Percentiles rank a stretch among this genome's conserved stretches.
Conservation (phyloP, 352 stramenopile genomes). For the Phytophthora aleatoria region DNA sequence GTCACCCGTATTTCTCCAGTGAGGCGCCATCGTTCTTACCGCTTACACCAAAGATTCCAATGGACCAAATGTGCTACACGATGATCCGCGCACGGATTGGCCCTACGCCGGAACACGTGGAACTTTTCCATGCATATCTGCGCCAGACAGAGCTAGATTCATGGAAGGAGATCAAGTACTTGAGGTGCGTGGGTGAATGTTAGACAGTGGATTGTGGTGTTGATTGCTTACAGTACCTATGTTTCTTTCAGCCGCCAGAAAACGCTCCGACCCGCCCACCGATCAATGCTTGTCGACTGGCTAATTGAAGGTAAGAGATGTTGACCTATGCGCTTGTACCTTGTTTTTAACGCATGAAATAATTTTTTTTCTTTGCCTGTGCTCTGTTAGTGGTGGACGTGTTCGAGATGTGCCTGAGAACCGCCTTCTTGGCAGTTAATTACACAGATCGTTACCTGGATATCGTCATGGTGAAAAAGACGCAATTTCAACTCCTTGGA, state of each 20-base stretch:
- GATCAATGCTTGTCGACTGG: slow-evolving; percentile 93
- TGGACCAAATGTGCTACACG: slow-evolving; percentile 79
- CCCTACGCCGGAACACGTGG: slow-evolving; percentile 71
- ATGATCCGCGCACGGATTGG: slow-evolving; percentile 52
- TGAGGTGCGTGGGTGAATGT: slow-evolving; percentile 49
- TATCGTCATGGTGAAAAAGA: slow-evolving; percentile 90
- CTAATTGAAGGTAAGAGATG: slow-evolving; percentile 83
- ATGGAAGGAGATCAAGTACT: slow-evolving; percentile 89
- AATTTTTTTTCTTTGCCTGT: slow-evolving; percentile 1
- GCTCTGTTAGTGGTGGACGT: slow-evolving; percentile 82
- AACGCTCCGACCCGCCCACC: slow-evolving; percentile 80
- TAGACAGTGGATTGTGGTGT: neutral
- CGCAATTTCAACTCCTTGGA: slow-evolving; percentile 88
- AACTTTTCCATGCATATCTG: slow-evolving; percentile 81
- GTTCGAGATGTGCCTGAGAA: slow-evolving; percentile 92
- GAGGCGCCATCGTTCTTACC: slow-evolving; percentile 44
- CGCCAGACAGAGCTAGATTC: slow-evolving; percentile 77
- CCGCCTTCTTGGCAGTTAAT: slow-evolving; percentile 90
- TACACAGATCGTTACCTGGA: slow-evolving; percentile 91
- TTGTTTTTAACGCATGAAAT: neutral
- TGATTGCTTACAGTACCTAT: slow-evolving; percentile 10
- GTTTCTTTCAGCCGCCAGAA: slow-evolving; percentile 66
- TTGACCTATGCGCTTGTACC: neutral
- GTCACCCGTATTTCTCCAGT: slow-evolving; percentile 81
- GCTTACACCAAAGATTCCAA: slow-evolving; percentile 71